Base-by-base conservation (phyloP, 176 grass and related monocot species). In the Oropetium thomaeum region DNA sequence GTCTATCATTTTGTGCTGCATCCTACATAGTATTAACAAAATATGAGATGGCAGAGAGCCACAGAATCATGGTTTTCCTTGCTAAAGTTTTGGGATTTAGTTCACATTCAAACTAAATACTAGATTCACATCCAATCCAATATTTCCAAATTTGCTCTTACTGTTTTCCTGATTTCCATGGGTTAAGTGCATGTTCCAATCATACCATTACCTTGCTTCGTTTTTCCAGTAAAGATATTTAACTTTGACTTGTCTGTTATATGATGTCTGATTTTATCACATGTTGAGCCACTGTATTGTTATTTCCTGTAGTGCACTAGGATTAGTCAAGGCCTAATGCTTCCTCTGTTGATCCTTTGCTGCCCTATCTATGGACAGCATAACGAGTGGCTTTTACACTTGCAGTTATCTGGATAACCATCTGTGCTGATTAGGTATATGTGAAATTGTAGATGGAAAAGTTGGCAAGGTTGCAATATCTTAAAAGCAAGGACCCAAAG, bases 391-490 rank as follows among this genome's bases (percentile, higher is more conserved):
- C 65, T 44, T 58, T 77, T 77, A 58, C 31, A 80, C 48, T 89
- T 81, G 70, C 32, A 66, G 49, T 80, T 81, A 26, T 72, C 75
- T 81, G 65, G 76, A 72, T 81, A 84, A 74, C 84, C 53, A 74
- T 34, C 39, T 88, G 77, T 79, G 34, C 78, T 88, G 52, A 88
- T 79, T 83, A 63, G 68, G 51, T 83, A 61, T 84, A 27, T 81
- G 41, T 85, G 62, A 86, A 77, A 78, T 89, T 89, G 54, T 76
- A 97, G 94, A 97, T 93, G 88, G 94, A 97, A 86, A 97, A 97
- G 61, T 65, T 97, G 83, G 94, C 94, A 54, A 93, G 94, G 76
- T 74, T 84, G 62, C 90, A 97, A 64, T 97, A 93, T 89, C 89
- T 97, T 77, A 97, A 83, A 83, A 91, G 76, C 66, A 97, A 87